These are phyloP conservation scores for Pisolithus tinctorius DNA, from an alignment of 768 basidiomycete genomes.

Conservation along the genomic window DNA sequence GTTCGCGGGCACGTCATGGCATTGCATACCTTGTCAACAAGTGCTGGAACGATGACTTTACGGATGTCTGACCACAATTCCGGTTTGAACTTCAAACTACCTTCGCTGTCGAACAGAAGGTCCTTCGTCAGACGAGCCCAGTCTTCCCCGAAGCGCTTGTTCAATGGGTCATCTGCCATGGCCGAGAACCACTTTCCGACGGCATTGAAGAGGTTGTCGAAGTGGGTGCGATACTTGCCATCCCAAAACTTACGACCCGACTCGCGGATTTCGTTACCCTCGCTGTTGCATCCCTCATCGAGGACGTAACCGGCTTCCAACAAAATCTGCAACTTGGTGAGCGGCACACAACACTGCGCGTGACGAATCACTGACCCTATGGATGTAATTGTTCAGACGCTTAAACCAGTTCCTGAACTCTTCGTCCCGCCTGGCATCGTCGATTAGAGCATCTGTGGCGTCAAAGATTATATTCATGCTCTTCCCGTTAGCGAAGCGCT, in stretches of 20 bases:
- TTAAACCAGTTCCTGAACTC: slow-evolving; percentile 72
- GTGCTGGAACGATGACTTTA: slow-evolving; percentile 68
- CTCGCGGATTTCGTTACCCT: slow-evolving; percentile 60
- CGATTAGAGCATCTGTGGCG: slow-evolving; percentile 62
- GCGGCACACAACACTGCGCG: not conserved
- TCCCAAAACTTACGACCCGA: slow-evolving; percentile 75
- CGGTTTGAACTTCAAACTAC: slow-evolving; percentile 82
- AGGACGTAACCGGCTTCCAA: slow-evolving; percentile 83
- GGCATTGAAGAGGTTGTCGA: slow-evolving; percentile 71
- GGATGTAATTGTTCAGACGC: slow-evolving; percentile 53
- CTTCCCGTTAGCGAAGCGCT: slow-evolving; percentile 80
- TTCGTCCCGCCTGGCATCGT: slow-evolving; percentile 68
- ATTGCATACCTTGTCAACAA: slow-evolving; percentile 61
- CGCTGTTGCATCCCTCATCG: slow-evolving; percentile 63
- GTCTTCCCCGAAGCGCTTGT: slow-evolving; percentile 76
- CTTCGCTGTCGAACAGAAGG: slow-evolving; percentile 71
- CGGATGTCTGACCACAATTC: slow-evolving; percentile 86
- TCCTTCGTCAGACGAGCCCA: slow-evolving; percentile 78
- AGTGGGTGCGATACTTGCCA: slow-evolving; percentile 63
- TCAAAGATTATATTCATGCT: slow-evolving; percentile 64
- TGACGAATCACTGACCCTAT: slow-evolving; percentile 39
- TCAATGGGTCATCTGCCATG: slow-evolving; percentile 80
- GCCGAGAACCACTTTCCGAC: slow-evolving; percentile 76
- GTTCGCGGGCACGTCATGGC: not conserved
- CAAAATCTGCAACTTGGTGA: slow-evolving; percentile 39